Conservation (phyloP, 1,284 basidiomycete genomes). For the Ceratobasidium sp. region DNA sequence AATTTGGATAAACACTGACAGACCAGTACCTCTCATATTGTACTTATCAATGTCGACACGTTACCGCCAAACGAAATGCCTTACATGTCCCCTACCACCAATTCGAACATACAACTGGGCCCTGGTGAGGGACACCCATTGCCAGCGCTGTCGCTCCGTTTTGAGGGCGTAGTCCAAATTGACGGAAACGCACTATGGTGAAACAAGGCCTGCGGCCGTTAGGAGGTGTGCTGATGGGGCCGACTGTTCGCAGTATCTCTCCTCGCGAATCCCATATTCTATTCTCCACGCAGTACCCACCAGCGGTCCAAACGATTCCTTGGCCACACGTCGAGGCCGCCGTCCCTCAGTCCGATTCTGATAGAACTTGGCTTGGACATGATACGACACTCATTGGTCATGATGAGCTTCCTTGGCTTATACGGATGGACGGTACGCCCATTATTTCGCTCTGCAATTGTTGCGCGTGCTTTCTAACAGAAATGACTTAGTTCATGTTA, state of each 20-base stretch:
- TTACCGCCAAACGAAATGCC: conserved; percentile 55
- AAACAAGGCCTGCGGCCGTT: no score
- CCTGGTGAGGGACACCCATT: conserved; percentile 77
- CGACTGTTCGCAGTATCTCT: conserved; percentile 61
- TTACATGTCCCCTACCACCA: conserved; percentile 63
- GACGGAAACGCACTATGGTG: conserved; percentile 79
- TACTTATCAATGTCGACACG: conserved; percentile 73
- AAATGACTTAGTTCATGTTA: conserved; percentile 59
- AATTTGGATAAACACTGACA: conserved; percentile 47
- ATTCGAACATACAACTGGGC: conserved; percentile 66
- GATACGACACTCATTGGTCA: conserved; percentile 77
- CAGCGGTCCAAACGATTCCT: conserved; percentile 76
- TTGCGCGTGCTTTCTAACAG: neutral
- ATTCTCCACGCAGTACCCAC: conserved; percentile 73
- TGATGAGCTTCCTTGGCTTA: conserved; percentile 72
- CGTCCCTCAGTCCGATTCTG: conserved; percentile 46
- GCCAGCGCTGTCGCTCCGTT: conserved; percentile 66
- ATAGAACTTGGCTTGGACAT: conserved; percentile 54
- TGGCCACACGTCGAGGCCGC: conserved; percentile 62
- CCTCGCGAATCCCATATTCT: conserved; percentile 69
- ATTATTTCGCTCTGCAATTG: neutral
- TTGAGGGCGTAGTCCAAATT: conserved; percentile 82
- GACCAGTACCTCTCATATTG: conserved; percentile 80
- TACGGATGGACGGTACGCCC: conserved; percentile 67
- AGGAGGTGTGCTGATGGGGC: conserved; percentile 35